A percentile compares a stretch with the other conserved stretches of the same genome.
Evolutionary conservation across 2,329 filamentous ascomycete genomes (phyloP).

Genomic region (Zasmidium angulare): DNA sequence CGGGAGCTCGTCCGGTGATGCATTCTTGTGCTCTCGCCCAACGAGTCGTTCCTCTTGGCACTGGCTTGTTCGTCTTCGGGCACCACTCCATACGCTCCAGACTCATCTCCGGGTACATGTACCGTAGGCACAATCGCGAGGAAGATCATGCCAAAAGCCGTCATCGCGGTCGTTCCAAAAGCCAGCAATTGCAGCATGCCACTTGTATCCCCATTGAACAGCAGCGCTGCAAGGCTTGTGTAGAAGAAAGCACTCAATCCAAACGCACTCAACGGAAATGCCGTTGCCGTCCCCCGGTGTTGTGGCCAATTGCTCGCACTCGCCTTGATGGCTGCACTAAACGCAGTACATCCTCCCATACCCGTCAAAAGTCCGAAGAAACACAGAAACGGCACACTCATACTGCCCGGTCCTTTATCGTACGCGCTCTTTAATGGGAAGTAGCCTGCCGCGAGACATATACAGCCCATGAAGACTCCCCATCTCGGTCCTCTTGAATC

Average conservation of each 20-base stretch:
- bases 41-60: constrained; percentile 17
- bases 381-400: constrained; percentile 62
- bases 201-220: constrained; percentile 81
- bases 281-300: constrained; percentile 88
- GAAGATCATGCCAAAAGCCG: constrained; percentile 79
- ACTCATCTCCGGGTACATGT: constrained; percentile 43
- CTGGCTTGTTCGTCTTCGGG: constrained; percentile 39
- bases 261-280: constrained; percentile 88
- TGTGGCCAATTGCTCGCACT: constrained; percentile 87
- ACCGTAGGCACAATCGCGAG: constrained; percentile 63
- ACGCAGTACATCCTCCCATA: constrained; percentile 86
- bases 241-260: constrained; percentile 97
- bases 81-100: constrained; percentile 55
- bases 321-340: constrained; percentile 80
- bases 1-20: constrained; percentile 13
- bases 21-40: constrained; percentile 14
- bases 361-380: constrained; percentile 85
- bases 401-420: constrained; percentile 61
- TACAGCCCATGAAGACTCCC: constrained; percentile 71
- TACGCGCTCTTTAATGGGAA: constrained; percentile 82
- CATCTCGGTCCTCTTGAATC: constrained; percentile 79
- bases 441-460: constrained; percentile 76
- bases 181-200: constrained; percentile 78
- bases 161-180: constrained; percentile 73
- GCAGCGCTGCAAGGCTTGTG: constrained; percentile 71